A percentile compares a stretch with the other conserved stretches of the same genome.
phyloP scores from a whole-genome alignment of 768 basidiomycete species.

The Lentinula raphanica region DNA sequence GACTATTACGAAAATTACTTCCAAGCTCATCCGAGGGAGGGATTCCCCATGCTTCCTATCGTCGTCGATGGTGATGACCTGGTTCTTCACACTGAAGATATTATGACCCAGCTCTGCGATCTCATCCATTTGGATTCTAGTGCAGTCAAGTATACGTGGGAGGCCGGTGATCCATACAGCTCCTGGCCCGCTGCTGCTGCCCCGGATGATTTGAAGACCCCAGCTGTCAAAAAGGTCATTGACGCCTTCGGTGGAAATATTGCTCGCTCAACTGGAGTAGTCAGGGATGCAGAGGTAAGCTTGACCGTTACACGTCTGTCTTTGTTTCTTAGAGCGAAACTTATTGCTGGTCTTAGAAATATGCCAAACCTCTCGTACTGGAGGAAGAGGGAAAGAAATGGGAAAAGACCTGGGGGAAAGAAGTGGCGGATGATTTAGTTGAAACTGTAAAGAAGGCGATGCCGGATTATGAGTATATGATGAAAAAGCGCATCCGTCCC shows the following conservation, averaged over 20 bases:
- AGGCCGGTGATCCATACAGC: not conserved
- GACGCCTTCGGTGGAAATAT: conserved; percentile 1
- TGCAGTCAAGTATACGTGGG: conserved; percentile 2
- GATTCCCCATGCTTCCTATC: not conserved
- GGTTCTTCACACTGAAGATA: not conserved
- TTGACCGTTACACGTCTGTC: not conserved
- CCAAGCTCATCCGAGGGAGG: not conserved
- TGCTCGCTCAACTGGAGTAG: not conserved
- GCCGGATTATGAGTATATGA: conserved; percentile 3
- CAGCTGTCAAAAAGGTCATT: not conserved
- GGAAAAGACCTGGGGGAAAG: not conserved
- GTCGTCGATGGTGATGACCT: conserved; percentile 1
- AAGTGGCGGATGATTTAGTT: not conserved
- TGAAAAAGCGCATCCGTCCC: not conserved
- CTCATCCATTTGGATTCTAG: conserved; percentile 1
- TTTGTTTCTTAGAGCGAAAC: not conserved
- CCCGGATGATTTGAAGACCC: not conserved
- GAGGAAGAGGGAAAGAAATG: conserved; percentile 3
- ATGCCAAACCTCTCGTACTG: not conserved
- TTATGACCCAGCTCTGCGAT: not conserved
- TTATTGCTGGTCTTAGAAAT: not conserved
- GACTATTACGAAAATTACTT: conserved; percentile 3
- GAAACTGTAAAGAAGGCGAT: not conserved
- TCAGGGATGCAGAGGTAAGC: not conserved
- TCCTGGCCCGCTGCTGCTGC: conserved; percentile 5